Conservation (phyloP, 2,329 filamentous ascomycete species). For the Venturia asperata region DNA sequence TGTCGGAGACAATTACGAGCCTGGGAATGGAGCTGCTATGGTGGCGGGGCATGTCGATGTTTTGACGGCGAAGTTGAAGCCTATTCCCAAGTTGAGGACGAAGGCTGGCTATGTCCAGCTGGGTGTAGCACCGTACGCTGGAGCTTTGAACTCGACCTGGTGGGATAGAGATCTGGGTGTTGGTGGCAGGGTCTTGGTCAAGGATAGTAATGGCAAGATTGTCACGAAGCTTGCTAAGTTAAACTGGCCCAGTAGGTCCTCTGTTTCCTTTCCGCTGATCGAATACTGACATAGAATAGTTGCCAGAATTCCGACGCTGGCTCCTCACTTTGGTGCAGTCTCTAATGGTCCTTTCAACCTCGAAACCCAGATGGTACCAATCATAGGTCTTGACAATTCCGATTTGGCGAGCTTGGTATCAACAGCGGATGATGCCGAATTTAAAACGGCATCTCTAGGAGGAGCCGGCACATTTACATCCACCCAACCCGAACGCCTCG, state of each 20-base stretch:
- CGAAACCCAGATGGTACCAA: conserved; percentile 90
- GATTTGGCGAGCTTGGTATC: conserved; percentile 37
- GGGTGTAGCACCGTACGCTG: conserved; percentile 79
- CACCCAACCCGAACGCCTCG: conserved; percentile 78
- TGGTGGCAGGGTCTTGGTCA: conserved; percentile 80
- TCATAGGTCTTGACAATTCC: conserved; percentile 76
- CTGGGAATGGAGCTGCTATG: conserved; percentile 81
- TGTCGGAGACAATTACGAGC: conserved; percentile 70
- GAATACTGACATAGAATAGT: conserved; percentile 38
- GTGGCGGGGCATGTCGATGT: conserved; percentile 91
- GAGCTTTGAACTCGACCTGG: conserved; percentile 82
- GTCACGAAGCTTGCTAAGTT: conserved; percentile 77
- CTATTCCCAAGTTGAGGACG: conserved; percentile 74
- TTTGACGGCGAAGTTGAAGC: conserved; percentile 75
- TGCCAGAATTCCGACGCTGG: conserved; percentile 82
- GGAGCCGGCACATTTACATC: conserved; percentile 64
- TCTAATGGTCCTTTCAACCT: conserved; percentile 62
- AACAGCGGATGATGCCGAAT: conserved; percentile 30
- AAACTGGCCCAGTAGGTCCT: conserved; percentile 68
- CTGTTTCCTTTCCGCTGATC: background rate
- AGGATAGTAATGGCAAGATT: conserved; percentile 68
- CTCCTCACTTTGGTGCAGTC: conserved; percentile 82
- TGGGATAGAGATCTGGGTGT: conserved; percentile 94
- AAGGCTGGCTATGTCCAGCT: conserved; percentile 83
- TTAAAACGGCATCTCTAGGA: conserved; percentile 45